Conservation (phyloP, 768 basidiomycete genomes). For the Boletus eberwhitei region DNA sequence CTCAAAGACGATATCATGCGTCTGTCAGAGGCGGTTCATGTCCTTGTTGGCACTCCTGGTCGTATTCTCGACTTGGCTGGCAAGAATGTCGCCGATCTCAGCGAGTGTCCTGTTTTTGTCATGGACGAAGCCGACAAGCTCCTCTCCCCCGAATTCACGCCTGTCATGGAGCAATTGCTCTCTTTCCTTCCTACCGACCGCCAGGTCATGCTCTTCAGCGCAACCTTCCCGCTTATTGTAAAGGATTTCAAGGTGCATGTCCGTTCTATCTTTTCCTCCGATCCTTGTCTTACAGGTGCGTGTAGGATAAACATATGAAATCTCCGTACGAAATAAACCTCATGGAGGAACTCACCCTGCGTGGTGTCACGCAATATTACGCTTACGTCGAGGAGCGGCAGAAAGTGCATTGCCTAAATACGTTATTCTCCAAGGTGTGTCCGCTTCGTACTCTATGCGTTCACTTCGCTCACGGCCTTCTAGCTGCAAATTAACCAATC, state of each 20-base stretch:
- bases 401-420: slow-evolving; percentile 99
- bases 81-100: slow-evolving; percentile 90
- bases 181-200: slow-evolving; percentile 77
- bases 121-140: slow-evolving; percentile 99
- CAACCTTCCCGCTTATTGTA: slow-evolving; percentile 98
- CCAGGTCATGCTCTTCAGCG: slow-evolving; percentile 99
- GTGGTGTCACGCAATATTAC: slow-evolving; percentile 99
- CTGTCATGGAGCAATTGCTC: slow-evolving; percentile 96
- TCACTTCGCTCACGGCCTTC: slow-evolving; percentile 4
- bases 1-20: slow-evolving; percentile 98
- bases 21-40: slow-evolving; percentile 84
- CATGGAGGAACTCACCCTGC: slow-evolving; percentile 98
- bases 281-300: slow-evolving; percentile 8
- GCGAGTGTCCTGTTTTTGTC: slow-evolving; percentile 92
- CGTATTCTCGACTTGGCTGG: slow-evolving; percentile 93
- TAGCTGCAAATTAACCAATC: slow-evolving; percentile 99
- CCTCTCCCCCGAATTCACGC: slow-evolving; percentile 94
- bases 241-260: slow-evolving; percentile 90
- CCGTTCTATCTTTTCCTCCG: not conserved
- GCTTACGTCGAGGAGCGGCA: slow-evolving; percentile 99
- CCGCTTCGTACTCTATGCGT: not conserved
- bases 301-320: slow-evolving; percentile 92
- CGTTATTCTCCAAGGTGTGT: slow-evolving; percentile 92
- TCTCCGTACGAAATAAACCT: slow-evolving; percentile 97
- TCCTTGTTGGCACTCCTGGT: slow-evolving; percentile 96